phyloP scores from a whole-genome alignment of 495 filamentous ascomycete species.

The Hypoxylon subgilvum region DNA sequence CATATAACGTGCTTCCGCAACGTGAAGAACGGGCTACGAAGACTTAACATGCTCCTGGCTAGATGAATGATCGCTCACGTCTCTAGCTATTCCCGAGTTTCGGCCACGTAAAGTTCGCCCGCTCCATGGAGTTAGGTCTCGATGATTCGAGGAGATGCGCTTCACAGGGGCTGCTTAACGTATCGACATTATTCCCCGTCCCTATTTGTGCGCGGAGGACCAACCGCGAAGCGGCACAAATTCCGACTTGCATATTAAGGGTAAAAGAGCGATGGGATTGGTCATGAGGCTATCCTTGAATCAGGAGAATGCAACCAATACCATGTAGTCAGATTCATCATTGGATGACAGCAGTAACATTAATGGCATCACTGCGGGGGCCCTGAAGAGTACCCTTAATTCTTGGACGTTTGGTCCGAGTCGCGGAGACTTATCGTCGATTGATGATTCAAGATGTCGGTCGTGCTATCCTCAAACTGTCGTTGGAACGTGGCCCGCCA shows the following conservation, averaged over 20 bases:
- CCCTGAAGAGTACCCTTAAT: background rate
- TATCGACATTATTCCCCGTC: background rate
- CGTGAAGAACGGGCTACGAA: background rate
- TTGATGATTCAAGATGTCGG: background rate
- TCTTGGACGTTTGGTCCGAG: background rate
- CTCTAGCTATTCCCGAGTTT: background rate
- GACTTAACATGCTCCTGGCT: background rate
- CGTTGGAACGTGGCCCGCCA: background rate
- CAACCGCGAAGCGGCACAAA: slow-evolving; percentile 12
- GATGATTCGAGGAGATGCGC: slow-evolving; percentile 8
- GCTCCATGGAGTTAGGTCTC: slow-evolving; percentile 3
- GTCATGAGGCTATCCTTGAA: slow-evolving; percentile 2
- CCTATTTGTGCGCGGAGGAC: slow-evolving; percentile 2
- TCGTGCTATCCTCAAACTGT: background rate
- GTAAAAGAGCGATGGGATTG: slow-evolving; percentile 16
- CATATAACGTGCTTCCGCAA: background rate
- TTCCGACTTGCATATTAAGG: slow-evolving; percentile 25
- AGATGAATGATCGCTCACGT: background rate
- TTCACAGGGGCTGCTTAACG: slow-evolving; percentile 2
- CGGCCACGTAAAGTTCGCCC: background rate
- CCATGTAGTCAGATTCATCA: background rate
- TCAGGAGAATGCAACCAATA: slow-evolving; percentile 21
- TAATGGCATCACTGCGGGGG: slow-evolving; percentile 21
- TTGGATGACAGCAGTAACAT: slow-evolving; percentile 12
- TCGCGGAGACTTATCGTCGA: background rate